Evolutionary conservation across 805 yeast species (phyloP).

Genomic region (Starmerella davenportii): DNA sequence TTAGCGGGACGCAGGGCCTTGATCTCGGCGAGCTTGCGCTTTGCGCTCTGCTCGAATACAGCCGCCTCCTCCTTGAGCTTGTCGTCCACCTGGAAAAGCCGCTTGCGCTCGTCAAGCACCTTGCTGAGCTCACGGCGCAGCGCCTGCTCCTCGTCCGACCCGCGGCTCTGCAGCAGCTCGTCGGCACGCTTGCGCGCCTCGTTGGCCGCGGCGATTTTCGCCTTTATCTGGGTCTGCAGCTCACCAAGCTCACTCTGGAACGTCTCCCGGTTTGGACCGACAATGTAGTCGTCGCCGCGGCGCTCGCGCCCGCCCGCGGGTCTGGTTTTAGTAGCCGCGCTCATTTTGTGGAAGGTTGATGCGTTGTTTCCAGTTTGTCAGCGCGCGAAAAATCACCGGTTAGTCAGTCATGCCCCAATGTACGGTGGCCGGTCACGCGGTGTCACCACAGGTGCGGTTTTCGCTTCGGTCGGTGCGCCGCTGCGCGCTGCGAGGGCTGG

Average conservation of each 20-base stretch:
- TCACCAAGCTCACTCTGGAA: constrained; percentile 18
- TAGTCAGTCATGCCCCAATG: no score
- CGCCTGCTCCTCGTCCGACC: constrained; percentile 33
- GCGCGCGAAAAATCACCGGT: no score
- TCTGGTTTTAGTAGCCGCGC: constrained; percentile 1
- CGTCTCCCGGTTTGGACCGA: constrained; percentile 19
- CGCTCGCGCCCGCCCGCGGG: no score
- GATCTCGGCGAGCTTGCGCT: constrained; percentile 60
- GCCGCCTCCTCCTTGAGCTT: constrained; percentile 45
- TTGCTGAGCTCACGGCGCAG: constrained; percentile 32
- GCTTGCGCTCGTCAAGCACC: constrained; percentile 30
- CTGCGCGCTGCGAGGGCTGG: no score
- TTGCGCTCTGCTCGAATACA: constrained; percentile 47
- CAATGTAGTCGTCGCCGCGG: constrained; percentile 11
- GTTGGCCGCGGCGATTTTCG: constrained; percentile 16
- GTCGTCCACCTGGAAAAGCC: constrained; percentile 24
- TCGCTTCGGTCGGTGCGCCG: no score
- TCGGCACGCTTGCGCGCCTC: constrained; percentile 18
- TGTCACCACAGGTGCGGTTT: no score
- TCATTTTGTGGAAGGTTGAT: constrained; percentile 1
- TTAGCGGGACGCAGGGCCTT: constrained; percentile 52
- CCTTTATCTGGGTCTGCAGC: constrained; percentile 18
- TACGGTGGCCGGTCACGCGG: no score
- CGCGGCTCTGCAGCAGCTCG: constrained; percentile 6
- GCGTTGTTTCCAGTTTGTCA: background rate